A percentile compares a stretch with the other conserved stretches of the same genome.
These are phyloP conservation scores for Tylopilus intermedius DNA, from an alignment of 768 basidiomycete species.

Conservation along the genomic window DNA sequence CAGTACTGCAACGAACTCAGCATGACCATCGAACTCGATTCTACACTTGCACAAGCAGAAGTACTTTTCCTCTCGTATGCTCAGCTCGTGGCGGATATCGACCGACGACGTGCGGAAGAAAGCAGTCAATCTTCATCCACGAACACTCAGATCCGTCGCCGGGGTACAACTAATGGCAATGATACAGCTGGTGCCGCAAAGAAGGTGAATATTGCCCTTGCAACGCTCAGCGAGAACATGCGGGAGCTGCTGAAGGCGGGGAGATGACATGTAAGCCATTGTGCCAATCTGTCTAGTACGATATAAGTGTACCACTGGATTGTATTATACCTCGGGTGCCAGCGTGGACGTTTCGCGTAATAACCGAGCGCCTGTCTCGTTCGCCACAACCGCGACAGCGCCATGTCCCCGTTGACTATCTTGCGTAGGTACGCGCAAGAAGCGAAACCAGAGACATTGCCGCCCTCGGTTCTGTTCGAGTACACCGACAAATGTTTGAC, in stretches of 20 bases:
- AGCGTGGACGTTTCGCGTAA: constrained; percentile 1
- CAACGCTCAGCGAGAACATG: constrained; percentile 57
- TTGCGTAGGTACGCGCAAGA: constrained; percentile 57
- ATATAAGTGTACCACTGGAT: constrained; percentile 4
- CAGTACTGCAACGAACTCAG: constrained; percentile 90
- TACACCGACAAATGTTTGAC: constrained; percentile 53
- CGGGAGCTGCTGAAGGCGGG: constrained; percentile 53
- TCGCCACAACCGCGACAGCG: neutral
- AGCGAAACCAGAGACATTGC: constrained; percentile 47
- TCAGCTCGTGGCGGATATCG: constrained; percentile 83
- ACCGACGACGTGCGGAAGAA: constrained; percentile 68
- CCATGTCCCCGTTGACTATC: constrained; percentile 44
- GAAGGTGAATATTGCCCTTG: constrained; percentile 35
- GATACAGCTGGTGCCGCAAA: constrained; percentile 1
- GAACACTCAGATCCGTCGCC: constrained; percentile 33
- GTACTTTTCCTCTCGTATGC: constrained; percentile 92
- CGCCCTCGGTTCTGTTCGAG: constrained; percentile 56
- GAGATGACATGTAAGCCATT: constrained; percentile 21
- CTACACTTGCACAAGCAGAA: constrained; percentile 93
- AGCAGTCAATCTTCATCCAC: constrained; percentile 15
- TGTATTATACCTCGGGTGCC: constrained; percentile 16
- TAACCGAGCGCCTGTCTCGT: neutral
- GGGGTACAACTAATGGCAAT: constrained; percentile 10
- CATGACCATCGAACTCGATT: constrained; percentile 96
- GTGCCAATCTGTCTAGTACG: constrained; percentile 1